Base-by-base conservation (phyloP, 2,329 filamentous ascomycete species). In the Aspergillus tubingensis region DNA sequence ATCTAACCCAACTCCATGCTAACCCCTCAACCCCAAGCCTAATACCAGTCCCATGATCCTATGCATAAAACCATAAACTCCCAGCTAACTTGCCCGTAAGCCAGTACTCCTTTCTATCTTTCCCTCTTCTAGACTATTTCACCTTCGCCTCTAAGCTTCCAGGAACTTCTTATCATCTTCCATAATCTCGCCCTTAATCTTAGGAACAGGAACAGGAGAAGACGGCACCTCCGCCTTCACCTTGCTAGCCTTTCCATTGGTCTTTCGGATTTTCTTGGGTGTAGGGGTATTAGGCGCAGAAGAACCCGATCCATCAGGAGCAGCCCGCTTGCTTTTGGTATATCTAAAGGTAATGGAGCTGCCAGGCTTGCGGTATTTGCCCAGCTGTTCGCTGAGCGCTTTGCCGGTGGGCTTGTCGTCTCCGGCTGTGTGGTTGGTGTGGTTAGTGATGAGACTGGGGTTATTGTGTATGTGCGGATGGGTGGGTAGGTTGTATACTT, bases 391-490 rank as follows among this genome's bases (percentile, higher is more conserved):
- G 23, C 43, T 32, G 10, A 55, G 41, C 1, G 39, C 53, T 13
- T 47, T 55, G 1, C 39, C 19, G 6, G 53, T 47, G 25, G 53
- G 53, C 17, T 47, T 55, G n/a, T 55, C 53, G 15, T 55, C 25
- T 32, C 39, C 39, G 38, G 53, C 53, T 55, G 8, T 7, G 11
- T 1, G 23, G 13, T 15, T 2, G 6, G 3, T 13, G 48, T 23
- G 19, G 43, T 44, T 56, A 56, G 27, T 39, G 5, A 10, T 23
- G 7, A 17, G 25, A 13, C 1, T 39, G n/a, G 19, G 23, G 1
- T n/a, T 51, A 11, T 11, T 10, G 27, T 44, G n/a, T 3, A 1
- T 1, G 8, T 11, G 30, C 15, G 27, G 17, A 1, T 27, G 25
- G 25, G 7, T 27, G 15, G 13, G 21, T 21, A 11, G 47, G 23